Evolutionary conservation across 805 yeast species (phyloP).

Genomic region (Millerozyma miso): DNA sequence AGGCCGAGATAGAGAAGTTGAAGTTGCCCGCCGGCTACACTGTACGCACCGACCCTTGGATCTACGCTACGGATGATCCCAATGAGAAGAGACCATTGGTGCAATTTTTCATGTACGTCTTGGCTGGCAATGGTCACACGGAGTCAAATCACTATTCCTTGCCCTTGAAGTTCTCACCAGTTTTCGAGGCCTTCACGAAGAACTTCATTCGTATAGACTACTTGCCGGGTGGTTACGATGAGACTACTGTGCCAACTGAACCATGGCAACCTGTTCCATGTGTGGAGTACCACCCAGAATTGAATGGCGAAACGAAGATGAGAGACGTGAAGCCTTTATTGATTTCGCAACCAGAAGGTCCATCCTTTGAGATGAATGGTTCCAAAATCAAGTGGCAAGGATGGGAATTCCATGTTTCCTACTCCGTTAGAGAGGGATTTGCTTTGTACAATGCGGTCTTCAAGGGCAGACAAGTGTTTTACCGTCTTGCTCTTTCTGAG

Average conservation of each 20-base stretch:
- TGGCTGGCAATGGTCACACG: slow-evolving; percentile 56
- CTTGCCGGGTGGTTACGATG: slow-evolving; percentile 70
- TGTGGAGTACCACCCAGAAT: slow-evolving; percentile 72
- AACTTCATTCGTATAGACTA: slow-evolving; percentile 69
- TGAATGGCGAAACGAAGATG: slow-evolving; percentile 46
- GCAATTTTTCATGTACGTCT: slow-evolving; percentile 73
- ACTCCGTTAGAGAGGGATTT: slow-evolving; percentile 75
- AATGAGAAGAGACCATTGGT: slow-evolving; percentile 58
- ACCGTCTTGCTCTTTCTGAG: slow-evolving; percentile 70
- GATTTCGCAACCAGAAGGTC: slow-evolving; percentile 74
- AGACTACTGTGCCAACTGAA: slow-evolving; percentile 49
- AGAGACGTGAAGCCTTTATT: slow-evolving; percentile 69
- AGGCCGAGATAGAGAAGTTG: slow-evolving; percentile 64
- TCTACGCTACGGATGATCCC: slow-evolving; percentile 73
- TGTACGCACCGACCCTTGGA: slow-evolving; percentile 77
- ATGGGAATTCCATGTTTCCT: slow-evolving; percentile 71
- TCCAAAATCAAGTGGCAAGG: slow-evolving; percentile 73
- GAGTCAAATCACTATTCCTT: slow-evolving; percentile 74
- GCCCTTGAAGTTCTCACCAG: slow-evolving; percentile 72
- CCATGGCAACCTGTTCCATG: slow-evolving; percentile 59
- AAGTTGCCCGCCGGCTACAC: slow-evolving; percentile 53
- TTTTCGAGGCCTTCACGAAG: slow-evolving; percentile 56
- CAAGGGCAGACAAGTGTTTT: slow-evolving; percentile 72
- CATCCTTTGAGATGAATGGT: slow-evolving; percentile 59
- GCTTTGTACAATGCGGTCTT: slow-evolving; percentile 68